Conservation (phyloP, 805 yeast species). For the Saturnispora gosingensis region DNA sequence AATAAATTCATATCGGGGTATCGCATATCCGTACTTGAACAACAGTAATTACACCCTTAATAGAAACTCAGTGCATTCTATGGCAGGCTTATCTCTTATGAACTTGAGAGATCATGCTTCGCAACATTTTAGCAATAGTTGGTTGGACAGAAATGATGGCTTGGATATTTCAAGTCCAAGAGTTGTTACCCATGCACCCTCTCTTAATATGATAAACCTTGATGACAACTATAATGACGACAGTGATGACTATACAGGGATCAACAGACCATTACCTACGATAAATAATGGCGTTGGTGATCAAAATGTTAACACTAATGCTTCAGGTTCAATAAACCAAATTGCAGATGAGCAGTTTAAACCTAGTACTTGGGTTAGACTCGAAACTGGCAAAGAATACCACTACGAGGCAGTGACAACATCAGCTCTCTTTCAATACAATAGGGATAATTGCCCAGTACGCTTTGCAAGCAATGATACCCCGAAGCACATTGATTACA, state of each 20-base stretch:
- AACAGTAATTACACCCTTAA: background rate
- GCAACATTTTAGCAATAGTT: background rate
- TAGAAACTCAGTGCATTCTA: background rate
- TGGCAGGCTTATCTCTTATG: background rate
- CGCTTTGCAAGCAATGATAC: background rate
- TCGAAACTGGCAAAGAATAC: conserved; percentile 5
- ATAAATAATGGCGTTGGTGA: background rate
- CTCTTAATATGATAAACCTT: background rate
- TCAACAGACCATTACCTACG: background rate
- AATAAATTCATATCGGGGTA: background rate
- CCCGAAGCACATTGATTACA: background rate
- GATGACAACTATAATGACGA: background rate
- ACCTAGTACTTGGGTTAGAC: background rate
- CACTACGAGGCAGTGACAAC: background rate
- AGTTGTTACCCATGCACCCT: background rate
- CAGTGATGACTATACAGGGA: background rate
- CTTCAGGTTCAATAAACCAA: background rate
- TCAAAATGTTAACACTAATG: background rate
- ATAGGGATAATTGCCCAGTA: conserved; percentile 3
- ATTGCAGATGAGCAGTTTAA: background rate
- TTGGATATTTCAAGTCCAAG: background rate
- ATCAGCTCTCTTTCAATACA: background rate
- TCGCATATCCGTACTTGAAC: background rate
- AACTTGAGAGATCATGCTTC: background rate
- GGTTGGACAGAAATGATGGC: background rate